Base-by-base conservation (phyloP, 441 rosid species). In the Erodium trifolium region DNA sequence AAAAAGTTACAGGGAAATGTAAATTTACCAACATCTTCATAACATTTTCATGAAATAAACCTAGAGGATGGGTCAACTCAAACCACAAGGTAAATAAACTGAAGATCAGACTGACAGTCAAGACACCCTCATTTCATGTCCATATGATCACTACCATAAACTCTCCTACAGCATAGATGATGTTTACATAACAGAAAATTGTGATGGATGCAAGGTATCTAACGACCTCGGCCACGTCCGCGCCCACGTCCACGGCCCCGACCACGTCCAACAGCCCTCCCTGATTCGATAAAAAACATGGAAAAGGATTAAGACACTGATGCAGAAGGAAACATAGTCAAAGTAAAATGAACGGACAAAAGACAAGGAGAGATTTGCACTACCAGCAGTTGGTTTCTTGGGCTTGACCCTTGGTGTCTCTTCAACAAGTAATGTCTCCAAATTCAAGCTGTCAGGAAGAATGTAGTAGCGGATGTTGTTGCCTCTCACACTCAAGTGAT, bases 391-490 rank as follows among this genome's bases (percentile, higher is more conserved):
- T 80, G 99, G 86, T 82, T 94, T 94, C 83, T 91, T 94, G 0
- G 97, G 97, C 71, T 94, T 92, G 81, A 94, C 83, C 84, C 86
- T 83, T 51, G 97, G 97, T 2, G 97, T 85, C 82, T 94, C 97
- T 80, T 94, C 97, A 14, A 92, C 92, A 68, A 91, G 84, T 73
- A 94, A 82, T 7, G 99, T 94, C 85, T 94, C 99, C 12, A 94
- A 95, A 78, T 94, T 94, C 83, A 94, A 84, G 82, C 90, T 88
- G 86, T 94, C 99, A 31, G 99, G 99, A 62, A 90, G 98, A 69
- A 94, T 92, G 78, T 92, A 92, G 57, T 92, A 92, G 60, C 97
- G 96, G 57, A 94, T 90, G 76, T 94, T 94, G 85, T 92, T 94
- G 39, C 98, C 98, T 83, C 99, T 83, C 71, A 92, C 94, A 76